These are phyloP conservation scores for Curvularia lunata DNA, from an alignment of 2,329 filamentous ascomycete genomes.

Conservation along the genomic window DNA sequence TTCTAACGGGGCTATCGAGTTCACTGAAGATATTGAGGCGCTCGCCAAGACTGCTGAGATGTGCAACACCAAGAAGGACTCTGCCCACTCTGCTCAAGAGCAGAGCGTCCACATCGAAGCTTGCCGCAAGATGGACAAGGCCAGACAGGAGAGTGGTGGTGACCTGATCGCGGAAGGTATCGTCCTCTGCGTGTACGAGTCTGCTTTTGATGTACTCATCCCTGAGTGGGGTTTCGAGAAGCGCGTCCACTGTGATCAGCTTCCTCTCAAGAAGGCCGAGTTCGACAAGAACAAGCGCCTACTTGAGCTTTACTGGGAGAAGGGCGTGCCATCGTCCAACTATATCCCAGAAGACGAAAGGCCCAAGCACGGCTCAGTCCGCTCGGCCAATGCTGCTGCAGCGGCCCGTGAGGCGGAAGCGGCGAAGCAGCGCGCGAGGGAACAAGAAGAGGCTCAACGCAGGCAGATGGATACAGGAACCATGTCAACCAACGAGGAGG, in stretches of 20 bases:
- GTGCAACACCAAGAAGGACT: conserved; percentile 99
- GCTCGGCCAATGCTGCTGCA: conserved; percentile 75
- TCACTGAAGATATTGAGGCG: conserved; percentile 84
- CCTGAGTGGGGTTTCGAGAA: conserved; percentile 99
- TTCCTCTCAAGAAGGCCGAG: conserved; percentile 98
- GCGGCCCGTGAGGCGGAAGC: conserved; percentile 82
- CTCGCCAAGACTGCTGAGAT: conserved; percentile 91
- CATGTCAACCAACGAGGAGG: conserved; percentile 89
- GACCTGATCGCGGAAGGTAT: conserved; percentile 96
- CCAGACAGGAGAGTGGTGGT: conserved; percentile 81
- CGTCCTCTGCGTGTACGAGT: conserved; percentile 96
- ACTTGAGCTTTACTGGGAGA: conserved; percentile 98
- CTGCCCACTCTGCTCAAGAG: conserved; percentile 94
- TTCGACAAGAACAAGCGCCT: conserved; percentile 96
- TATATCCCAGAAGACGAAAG: conserved; percentile 97
- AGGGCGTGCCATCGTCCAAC: conserved; percentile 93
- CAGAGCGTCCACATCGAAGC: conserved; percentile 99
- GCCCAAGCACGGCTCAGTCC: conserved; percentile 78
- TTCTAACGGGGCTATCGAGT: conserved; percentile 81
- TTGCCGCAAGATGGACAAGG: conserved; percentile 94
- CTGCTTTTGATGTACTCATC: conserved; percentile 96
- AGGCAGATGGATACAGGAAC: conserved; percentile 95
- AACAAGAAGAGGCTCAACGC: conserved; percentile 87
- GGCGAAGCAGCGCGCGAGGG: conserved; percentile 79
- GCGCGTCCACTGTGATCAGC: conserved; percentile 97